phyloP scores from a whole-genome alignment of 768 basidiomycete species.

The Amanita molliuscula region DNA sequence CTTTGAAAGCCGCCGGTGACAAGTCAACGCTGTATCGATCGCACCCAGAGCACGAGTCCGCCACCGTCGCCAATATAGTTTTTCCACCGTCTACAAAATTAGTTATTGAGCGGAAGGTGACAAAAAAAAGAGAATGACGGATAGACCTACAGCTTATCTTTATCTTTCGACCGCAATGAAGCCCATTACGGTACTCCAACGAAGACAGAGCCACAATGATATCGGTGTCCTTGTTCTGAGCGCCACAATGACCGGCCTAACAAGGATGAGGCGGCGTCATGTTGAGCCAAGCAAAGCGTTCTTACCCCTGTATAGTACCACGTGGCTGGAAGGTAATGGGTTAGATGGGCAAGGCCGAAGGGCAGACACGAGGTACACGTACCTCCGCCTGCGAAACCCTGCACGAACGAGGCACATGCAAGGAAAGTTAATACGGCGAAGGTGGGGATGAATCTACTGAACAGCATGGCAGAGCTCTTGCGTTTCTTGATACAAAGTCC shows the following conservation, averaged over 20 bases:
- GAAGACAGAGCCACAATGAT: constrained; percentile 16
- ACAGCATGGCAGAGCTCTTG: neutral
- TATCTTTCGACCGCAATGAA: constrained; percentile 15
- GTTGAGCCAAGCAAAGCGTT: neutral
- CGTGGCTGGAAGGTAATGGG: constrained; percentile 11
- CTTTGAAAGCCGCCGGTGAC: constrained; percentile 17
- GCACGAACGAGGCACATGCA: neutral
- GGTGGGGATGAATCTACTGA: neutral
- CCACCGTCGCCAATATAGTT: constrained; percentile 14
- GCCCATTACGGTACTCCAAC: constrained; percentile 11
- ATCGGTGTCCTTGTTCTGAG: constrained; percentile 11
- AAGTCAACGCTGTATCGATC: constrained; percentile 17
- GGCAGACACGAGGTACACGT: neutral
- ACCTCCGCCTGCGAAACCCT: constrained; percentile 12
- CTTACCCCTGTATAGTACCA: constrained; percentile 15
- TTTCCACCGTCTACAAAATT: constrained; percentile 15
- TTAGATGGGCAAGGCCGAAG: neutral
- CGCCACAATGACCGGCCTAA: constrained; percentile 17
- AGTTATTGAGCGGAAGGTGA: neutral
- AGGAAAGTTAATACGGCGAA: neutral
- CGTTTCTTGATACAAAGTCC: neutral
- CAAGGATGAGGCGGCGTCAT: neutral
- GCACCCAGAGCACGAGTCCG: constrained; percentile 22
- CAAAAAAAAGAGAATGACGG: neutral
- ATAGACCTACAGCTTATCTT: constrained; percentile 14